These are phyloP conservation scores for Fusarium virguliforme DNA, from an alignment of 2,329 filamentous ascomycete species.

Conservation along the genomic window DNA sequence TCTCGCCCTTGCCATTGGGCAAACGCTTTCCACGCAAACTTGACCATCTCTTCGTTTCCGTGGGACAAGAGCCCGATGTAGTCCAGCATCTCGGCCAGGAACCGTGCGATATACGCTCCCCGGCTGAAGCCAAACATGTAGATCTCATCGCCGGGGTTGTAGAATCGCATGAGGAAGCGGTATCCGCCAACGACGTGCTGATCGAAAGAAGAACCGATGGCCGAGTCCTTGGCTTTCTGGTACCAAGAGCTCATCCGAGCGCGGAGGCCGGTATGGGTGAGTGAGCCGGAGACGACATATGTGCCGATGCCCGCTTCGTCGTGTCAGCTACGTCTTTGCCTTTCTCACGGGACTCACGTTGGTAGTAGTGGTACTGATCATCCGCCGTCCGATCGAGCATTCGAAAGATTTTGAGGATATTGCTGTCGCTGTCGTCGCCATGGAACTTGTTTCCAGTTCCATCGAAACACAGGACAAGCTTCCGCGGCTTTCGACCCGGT, in stretches of 20 bases:
- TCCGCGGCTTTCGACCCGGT: conserved; percentile 53
- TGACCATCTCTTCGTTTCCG: conserved; percentile 88
- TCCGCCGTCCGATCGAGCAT: conserved; percentile 76
- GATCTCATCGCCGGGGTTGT: conserved; percentile 75
- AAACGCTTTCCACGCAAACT: conserved; percentile 88
- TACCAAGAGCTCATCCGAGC: conserved; percentile 77
- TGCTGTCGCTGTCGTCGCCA: conserved; percentile 75
- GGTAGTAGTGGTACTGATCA: conserved; percentile 77
- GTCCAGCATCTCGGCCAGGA: conserved; percentile 88
- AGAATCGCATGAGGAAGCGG: conserved; percentile 83
- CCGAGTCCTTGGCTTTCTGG: conserved; percentile 82
- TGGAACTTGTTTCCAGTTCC: conserved; percentile 77
- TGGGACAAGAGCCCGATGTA: conserved; percentile 84
- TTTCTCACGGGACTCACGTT: conserved; percentile 62
- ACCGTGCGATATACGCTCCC: conserved; percentile 81
- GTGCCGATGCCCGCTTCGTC: conserved; percentile 78
- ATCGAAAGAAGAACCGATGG: conserved; percentile 84
- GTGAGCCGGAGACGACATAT: conserved; percentile 74
- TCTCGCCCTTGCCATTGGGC: conserved; percentile 78
- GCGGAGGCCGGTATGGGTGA: conserved; percentile 70
- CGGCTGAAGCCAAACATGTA: conserved; percentile 84
- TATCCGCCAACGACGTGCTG: conserved; percentile 89
- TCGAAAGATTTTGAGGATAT: conserved; percentile 79
- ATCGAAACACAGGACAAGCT: conserved; percentile 75
- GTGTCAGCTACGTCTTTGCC: conserved; percentile 9